Evolutionary conservation across 148 eudicot species (phyloP), one percentile per base, ranked within the genome.

Genomic region (Chenopodium formosanum): DNA sequence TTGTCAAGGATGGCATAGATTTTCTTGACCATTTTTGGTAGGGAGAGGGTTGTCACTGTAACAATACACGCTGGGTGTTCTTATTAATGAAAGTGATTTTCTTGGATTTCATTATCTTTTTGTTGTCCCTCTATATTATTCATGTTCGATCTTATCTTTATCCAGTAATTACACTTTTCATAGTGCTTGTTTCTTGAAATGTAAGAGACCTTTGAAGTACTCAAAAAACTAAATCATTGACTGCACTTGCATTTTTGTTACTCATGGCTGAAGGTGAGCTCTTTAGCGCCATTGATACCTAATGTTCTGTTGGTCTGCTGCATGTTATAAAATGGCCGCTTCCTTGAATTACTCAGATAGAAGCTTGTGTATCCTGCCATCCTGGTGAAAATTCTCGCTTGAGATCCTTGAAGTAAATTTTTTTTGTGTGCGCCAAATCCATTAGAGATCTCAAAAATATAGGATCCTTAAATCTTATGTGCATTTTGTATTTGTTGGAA

Each of bases 31-130:
- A 47, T 34, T 75, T 84, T 78, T 72, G 80, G 37, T 66, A 68
- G 64, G 58, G 70, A 82, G 73, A 64, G 84, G 80, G 52, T 75
- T 74, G 63, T 78, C 74, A 60, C 52, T 86, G 84, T 88, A 88
- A 83, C 77, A 68, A 14, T 74, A 70, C 60, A 71, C 58, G 22
- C 22, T 58, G 73, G 70, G 81, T 40, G 46, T 65, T 44, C 66
- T 44, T 48, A 71, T 44, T 20, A 63, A 64, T 74, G 80, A 58
- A 81, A 65, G 66, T 34, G 13, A 69, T 64, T 72, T 74, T 72
- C 66, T 84, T 71, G 75, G 79, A 72, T 73, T 53, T 64, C 70
- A 31, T 44, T 40, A 23, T 77, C 22, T 48, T 27, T 70, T 84
- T 19, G 20, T 22, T 40, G 32, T 47, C 9, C 46, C 66, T 62